Conservation (phyloP, 139 green algal species). For the Zygnema cylindricum region DNA sequence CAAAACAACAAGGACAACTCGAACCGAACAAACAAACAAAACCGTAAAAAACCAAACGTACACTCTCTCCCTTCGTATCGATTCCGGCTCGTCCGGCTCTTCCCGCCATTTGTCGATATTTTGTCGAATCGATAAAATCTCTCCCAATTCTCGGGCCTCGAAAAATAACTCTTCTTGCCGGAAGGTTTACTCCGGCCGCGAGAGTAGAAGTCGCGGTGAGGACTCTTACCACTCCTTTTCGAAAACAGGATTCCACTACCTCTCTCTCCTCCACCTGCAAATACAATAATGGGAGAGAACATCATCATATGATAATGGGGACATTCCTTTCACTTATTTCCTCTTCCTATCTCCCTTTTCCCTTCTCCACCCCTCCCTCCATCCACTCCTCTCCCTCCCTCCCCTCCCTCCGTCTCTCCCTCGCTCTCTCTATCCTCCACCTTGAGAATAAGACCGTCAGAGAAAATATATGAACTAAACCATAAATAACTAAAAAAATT, state of each 20-base stretch:
- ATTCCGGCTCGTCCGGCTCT: slow-evolving; percentile 64
- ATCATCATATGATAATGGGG: too few relatives aligned
- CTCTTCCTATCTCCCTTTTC: too few relatives aligned
- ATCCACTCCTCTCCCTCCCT: too few relatives aligned
- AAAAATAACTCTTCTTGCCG: slow-evolving; percentile 64
- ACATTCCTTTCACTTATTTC: too few relatives aligned
- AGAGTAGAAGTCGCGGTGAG: slow-evolving; percentile 93
- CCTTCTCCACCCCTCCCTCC: too few relatives aligned
- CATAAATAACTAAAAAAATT: too few relatives aligned
- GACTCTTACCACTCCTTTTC: slow-evolving; percentile 79
- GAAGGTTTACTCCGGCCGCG: slow-evolving; percentile 73
- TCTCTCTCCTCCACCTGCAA: slow-evolving; percentile 64
- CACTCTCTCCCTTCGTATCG: slow-evolving; percentile 67
- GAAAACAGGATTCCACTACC: slow-evolving; percentile 84
- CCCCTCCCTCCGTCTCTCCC: too few relatives aligned
- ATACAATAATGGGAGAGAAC: too few relatives aligned
- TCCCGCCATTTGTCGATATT: slow-evolving; percentile 64
- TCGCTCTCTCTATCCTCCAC: too few relatives aligned
- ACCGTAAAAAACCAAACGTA: slow-evolving; percentile 20
- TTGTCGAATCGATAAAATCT: slow-evolving; percentile 16
- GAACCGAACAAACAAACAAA: too few relatives aligned
- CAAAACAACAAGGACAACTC: neutral
- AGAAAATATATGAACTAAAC: too few relatives aligned
- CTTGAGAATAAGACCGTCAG: too few relatives aligned
- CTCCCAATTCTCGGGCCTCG: slow-evolving; percentile 33